These are phyloP conservation scores for Magnaporthales sp. DNA, from an alignment of 2,329 filamentous ascomycete species.

Conservation along the genomic window DNA sequence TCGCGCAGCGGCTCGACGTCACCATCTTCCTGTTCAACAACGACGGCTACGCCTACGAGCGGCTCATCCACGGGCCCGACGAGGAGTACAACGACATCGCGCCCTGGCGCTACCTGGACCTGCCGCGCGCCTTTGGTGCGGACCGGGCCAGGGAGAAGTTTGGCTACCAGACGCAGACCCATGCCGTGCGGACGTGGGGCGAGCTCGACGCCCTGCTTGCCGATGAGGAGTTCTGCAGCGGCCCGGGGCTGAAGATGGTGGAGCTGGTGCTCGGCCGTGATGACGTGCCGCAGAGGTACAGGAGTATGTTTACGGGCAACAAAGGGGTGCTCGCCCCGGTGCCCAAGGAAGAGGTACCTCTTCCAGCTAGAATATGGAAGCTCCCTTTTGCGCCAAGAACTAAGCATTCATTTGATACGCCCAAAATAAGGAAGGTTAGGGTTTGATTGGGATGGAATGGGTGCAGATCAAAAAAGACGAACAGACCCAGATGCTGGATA, in stretches of 20 bases:
- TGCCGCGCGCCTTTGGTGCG: conserved; percentile 12
- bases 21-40: conserved; percentile 88
- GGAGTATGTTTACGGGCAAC: background rate
- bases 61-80: conserved; percentile 77
- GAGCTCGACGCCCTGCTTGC: conserved; percentile 2
- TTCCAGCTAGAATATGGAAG: too few species aligned
- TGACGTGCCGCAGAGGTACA: background rate
- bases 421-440: background rate
- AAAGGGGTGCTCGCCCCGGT: too few species aligned
- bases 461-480: too few species aligned
- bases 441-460: background rate
- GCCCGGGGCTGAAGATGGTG: conserved; percentile 5
- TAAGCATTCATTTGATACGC: background rate
- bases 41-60: conserved; percentile 82
- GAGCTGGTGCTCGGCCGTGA: background rate
- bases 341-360: too few species aligned
- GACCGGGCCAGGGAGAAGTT: conserved; percentile 4
- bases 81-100: conserved; percentile 74
- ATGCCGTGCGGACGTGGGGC: background rate
- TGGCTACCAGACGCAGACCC: conserved; percentile 1
- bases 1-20: conserved; percentile 62
- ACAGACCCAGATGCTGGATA: too few species aligned
- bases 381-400: too few species aligned
- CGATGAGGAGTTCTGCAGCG: background rate
- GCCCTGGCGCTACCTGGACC: conserved; percentile 54